Evolutionary conservation across 31 red algal species (phyloP), one percentile per base, ranked within the genome.

Genomic region (Odonthalia washingtoniensis): DNA sequence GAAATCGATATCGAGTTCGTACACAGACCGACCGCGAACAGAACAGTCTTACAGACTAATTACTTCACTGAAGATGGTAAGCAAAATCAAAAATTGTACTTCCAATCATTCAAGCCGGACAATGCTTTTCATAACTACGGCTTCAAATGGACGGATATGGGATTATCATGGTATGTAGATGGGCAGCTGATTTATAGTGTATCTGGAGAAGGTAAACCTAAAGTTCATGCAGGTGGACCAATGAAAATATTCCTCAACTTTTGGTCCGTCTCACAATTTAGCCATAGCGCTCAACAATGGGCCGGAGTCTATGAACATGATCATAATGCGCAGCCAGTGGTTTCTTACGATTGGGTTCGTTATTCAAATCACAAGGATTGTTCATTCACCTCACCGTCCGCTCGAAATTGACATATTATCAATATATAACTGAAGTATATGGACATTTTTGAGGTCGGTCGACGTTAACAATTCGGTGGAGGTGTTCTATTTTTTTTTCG

Each of bases 151-250:
- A 81, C 44, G 44, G 30, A 31, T 34, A 30, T 26, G 9, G 57
- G 78, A 43, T 33, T 81, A 27, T 43, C 60, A 34, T 81, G 78
- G 78, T 66, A 64, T 26, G 53, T 81, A 27, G 78, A 81, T 49
- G 78, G 78, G 9, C 17, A 45, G 74, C 42, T 40, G 40, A 46
- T 46, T 31, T 26, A 34, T 3, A 9, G 74, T 46, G 38, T 26
- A 2, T 17, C 34, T 14, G 37, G 34, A 34, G 37, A 41, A 31
- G 40, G 31, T 31, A 5, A 2, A 21, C 2, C 40, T 77, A 39
- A 3, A 12, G 39, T 5, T 17, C 9, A 77, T 9, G 12, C 12
- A 14, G 49, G 12, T 57, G 49, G 74, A 14, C 74, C 74, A 39
- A 36, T 46, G 12, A 41, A 46, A 17, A 18, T 77, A 9, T 77